phyloP scores from a whole-genome alignment of 2,329 filamentous ascomycete genomes.

The Thelonectria blattea region DNA sequence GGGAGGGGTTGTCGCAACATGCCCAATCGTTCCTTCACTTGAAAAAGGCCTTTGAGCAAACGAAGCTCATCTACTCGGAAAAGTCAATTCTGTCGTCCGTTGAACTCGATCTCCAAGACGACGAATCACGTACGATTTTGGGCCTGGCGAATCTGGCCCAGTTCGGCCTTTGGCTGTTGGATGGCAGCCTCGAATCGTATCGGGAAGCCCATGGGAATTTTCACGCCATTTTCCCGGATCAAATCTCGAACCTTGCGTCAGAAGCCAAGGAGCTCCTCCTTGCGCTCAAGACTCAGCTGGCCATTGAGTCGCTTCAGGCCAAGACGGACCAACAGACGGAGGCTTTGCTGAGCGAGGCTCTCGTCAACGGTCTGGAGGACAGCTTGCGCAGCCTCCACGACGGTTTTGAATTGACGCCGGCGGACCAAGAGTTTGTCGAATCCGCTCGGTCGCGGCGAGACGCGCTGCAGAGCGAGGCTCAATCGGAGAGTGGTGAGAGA shows the following conservation, averaged over 20 bases:
- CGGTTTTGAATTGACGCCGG: constrained; percentile 41
- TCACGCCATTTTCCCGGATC: constrained; percentile 51
- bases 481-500: constrained; percentile 39
- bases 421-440: constrained; percentile 44
- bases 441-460: constrained; percentile 44
- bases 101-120: constrained; percentile 43
- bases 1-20: constrained; percentile 43
- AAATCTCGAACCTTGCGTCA: constrained; percentile 52
- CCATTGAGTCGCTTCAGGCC: constrained; percentile 61
- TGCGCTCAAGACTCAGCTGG: constrained; percentile 54
- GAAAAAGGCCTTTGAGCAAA: constrained; percentile 42
- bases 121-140: constrained; percentile 45
- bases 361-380: constrained; percentile 62
- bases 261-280: constrained; percentile 53
- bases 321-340: constrained; percentile 56
- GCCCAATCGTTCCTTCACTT: constrained; percentile 42
- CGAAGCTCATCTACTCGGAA: constrained; percentile 44
- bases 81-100: constrained; percentile 42
- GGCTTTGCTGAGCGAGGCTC: constrained; percentile 60
- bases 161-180: constrained; percentile 50
- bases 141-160: constrained; percentile 58
- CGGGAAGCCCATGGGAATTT: constrained; percentile 53
- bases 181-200: constrained; percentile 47
- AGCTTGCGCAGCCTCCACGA: constrained; percentile 46
- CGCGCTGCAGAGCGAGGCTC: constrained; percentile 40